Evolutionary conservation across 2,329 filamentous ascomycete species (phyloP).

Genomic region (Fusarium nurragi): DNA sequence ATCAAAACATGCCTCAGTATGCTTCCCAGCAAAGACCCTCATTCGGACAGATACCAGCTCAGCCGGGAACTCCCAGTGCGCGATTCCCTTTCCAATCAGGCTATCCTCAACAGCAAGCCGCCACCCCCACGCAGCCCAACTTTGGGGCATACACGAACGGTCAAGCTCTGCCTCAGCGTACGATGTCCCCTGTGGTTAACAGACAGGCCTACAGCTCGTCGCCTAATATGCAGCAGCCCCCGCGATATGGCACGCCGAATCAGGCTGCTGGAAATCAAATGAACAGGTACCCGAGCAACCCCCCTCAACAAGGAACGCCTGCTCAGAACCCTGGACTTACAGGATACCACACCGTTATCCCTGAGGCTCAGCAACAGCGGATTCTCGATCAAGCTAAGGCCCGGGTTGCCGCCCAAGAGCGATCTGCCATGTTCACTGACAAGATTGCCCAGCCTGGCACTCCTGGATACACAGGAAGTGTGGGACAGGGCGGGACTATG

Average conservation of each 20-base stretch:
- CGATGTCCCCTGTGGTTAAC: slow-evolving; percentile 57
- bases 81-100: slow-evolving; percentile 55
- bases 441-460: slow-evolving; percentile 59
- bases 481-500: slow-evolving; percentile 38
- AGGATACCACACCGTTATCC: slow-evolving; percentile 61
- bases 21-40: slow-evolving; percentile 58
- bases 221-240: slow-evolving; percentile 49
- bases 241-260: slow-evolving; percentile 47
- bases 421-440: slow-evolving; percentile 53
- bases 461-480: slow-evolving; percentile 42
- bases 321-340: slow-evolving; percentile 52
- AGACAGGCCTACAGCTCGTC: slow-evolving; percentile 53
- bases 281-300: slow-evolving; percentile 49
- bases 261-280: slow-evolving; percentile 46
- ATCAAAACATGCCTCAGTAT: slow-evolving; percentile 61
- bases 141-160: slow-evolving; percentile 57
- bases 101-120: slow-evolving; percentile 52
- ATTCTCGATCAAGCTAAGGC: slow-evolving; percentile 63
- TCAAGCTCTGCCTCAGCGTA: slow-evolving; percentile 52
- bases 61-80: slow-evolving; percentile 54
- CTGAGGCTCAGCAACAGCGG: slow-evolving; percentile 60
- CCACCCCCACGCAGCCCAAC: slow-evolving; percentile 50
- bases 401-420: slow-evolving; percentile 57
- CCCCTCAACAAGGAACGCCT: slow-evolving; percentile 44
- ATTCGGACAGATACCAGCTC: slow-evolving; percentile 53